Base-by-base conservation (phyloP, 495 filamentous ascomycete genomes). In the Paragyromitra xinjiangensis region DNA sequence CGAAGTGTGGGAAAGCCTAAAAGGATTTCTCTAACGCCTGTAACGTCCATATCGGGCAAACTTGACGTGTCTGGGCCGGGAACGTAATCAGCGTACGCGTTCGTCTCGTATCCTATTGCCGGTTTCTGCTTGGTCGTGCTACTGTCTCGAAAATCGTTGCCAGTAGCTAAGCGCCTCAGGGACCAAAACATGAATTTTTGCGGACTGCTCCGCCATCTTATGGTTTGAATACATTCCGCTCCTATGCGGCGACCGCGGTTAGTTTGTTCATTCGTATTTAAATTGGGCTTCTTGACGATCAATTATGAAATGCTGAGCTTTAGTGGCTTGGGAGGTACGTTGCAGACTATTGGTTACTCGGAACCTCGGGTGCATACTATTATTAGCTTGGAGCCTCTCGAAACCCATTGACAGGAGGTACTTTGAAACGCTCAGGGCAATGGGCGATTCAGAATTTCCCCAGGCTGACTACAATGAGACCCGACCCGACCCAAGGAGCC, bases 141-240 rank as follows among this genome's bases (percentile, higher is more conserved):
- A 26, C 37, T 64, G 24, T 55, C 29, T 75, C 24, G n/a, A 37
- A 29, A 62, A 48, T 45, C 22, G 8, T 69, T 53, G 37, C 29
- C 14, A 44, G 64, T 68, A 58, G 5, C 37, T 76, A 76, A 64
- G 73, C 73, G 73, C 73, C 68, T 26, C 68, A 2, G 51, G 50
- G 11, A 58, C 16, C 40, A 64, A 66, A 56, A 55, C 48, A 64
- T 51, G 69, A 59, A 34, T 7, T 16, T 64, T 9, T n/a, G 22
- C 3, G 7, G 19, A 12, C 19, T 6, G 26, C 14, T 56, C 26
- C 56, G 14, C 50, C 19, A 55, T 61, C 40, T 42, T 16, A 63
- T 14, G 19, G 26, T 6, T 14, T 37, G n/a, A 53, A 48, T 16
- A 48, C 39, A 51, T 26, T 58, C 14, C 22, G 22, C 6, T 50